Conservation (phyloP, 108 stramenopile genomes). For the Phaeodactylum tricornutum region DNA sequence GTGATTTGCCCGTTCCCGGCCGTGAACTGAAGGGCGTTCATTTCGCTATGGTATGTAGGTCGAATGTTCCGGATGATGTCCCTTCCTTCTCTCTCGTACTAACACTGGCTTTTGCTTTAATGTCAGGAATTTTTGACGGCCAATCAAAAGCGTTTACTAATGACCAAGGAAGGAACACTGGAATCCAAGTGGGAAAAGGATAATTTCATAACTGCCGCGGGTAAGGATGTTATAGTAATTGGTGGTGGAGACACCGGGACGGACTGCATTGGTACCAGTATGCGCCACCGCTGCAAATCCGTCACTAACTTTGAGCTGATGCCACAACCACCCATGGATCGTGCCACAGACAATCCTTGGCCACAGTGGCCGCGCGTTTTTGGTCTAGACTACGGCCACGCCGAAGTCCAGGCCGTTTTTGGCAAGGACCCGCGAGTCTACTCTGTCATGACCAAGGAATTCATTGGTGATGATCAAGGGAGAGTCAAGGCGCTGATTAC, state of each 20-base stretch:
- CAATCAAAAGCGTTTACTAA: constrained; percentile 92
- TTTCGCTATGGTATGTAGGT: constrained; percentile 77
- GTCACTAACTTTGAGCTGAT: constrained; percentile 96
- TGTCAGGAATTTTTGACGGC: constrained; percentile 88
- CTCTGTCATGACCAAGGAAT: constrained; percentile 94
- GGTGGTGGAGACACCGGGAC: constrained; percentile 98
- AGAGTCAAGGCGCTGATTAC: constrained; percentile 91
- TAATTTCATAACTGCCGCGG: constrained; percentile 91
- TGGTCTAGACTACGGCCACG: constrained; percentile 96
- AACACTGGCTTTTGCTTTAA: constrained; percentile 6
- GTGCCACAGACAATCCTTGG: constrained; percentile 93
- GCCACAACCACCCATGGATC: constrained; percentile 86
- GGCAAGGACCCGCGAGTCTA: constrained; percentile 94
- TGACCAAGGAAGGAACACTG: constrained; percentile 89
- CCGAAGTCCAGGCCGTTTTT: constrained; percentile 88
- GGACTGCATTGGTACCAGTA: constrained; percentile 96
- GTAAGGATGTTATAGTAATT: constrained; percentile 96
- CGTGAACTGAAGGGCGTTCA: constrained; percentile 88
- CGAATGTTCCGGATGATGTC: not conserved
- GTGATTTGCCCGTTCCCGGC: constrained; percentile 90
- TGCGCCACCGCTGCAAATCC: constrained; percentile 95
- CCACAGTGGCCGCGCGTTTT: constrained; percentile 97
- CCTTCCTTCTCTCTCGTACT: not conserved
- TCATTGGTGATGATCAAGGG: constrained; percentile 85
- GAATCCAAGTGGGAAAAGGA: constrained; percentile 89